Base-by-base conservation (phyloP, 1,139 yeast species). In the Suhomyces terraborum region DNA sequence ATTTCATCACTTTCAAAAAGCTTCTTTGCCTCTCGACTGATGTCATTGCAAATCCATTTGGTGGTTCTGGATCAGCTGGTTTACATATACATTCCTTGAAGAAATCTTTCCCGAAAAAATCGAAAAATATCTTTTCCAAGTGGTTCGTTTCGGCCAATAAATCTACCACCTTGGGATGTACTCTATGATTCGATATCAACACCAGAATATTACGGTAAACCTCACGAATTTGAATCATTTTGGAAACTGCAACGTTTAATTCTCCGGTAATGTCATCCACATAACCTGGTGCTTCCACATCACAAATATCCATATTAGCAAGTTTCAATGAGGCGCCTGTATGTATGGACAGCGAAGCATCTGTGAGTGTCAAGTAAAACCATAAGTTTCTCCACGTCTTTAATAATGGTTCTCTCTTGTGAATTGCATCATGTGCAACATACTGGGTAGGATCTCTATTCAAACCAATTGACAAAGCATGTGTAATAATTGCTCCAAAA, bases 81-180 rank as follows among this genome's bases (percentile, higher is more conserved):
- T 60, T 62, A 49, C 76, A 68, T 31, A 73, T 63, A 28, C 55
- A 59, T 36, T 67, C 74, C 38, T 64, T 62, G 53, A 73, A 73
- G 47, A 70, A 73, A 48, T 73, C 76, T 39, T 67, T 67, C 3
- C 77, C 77, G 49, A 72, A 73, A 36, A 61, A 57, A 4, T 69
- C 60, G 35, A 64, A 57, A 41, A 72, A 72, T 3, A 64, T 44
- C 43, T 55, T 62, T 49, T 73, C 78, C 38, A 73, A 54, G 28
- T 59, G 56, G 41, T 67, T 70, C 1, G 77, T 65, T 46, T 71
- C 73, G 9, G 49, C 46, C 26, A 73, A 55, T 3, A 73, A 53
- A 31, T 69, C 75, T 10, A 67, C 54, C 13, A 73, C 63, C 40
- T 58, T 66, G 5, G 77, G 75, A 38, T 62, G 59, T 6, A 51